Evolutionary conservation across 2,329 filamentous ascomycete species (phyloP), one percentile per base, ranked within the genome.

Genomic region (Penicillium sp.): DNA sequence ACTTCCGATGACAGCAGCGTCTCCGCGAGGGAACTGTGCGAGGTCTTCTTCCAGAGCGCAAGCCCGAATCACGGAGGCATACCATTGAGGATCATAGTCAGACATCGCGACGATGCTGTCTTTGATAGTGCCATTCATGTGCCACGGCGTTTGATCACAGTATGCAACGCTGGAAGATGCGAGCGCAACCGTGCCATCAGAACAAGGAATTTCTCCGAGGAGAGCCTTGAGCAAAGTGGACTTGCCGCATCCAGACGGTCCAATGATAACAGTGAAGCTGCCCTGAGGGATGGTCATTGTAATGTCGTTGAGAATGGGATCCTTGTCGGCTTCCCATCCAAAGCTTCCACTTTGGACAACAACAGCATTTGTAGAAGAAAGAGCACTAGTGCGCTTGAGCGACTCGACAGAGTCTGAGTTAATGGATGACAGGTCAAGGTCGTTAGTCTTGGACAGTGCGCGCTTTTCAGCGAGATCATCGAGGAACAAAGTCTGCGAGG

Each of bases 201-300:
- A 49, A 26, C 65, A 68, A 3, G 73, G 69, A 0, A 75, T 68
- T 55, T 80, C 78, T 25, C 78, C 76, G 0, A 80, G 70, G 16
- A 80, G 62, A 17, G 72, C 70, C 54, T 78, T 77, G 5, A 79
- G 69, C 5, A 83, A 62, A 4, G 79, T 81, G 19, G 80, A 81
- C 56, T 83, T 83, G 4, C 80, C 81, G 56, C 77, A 81, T 5
- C 78, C 80, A 25, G 80, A 77, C 16, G 80, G 79, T 16, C 80
- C 80, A 53, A 81, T 71, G 10, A 82, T 63, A 65, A 81, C 77
- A 26, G 76, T 79, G 46, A 81, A 71, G 55, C 75, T 77, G 35
- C 73, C 72, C 19, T 72, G 72, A 25, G 75, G 69, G 31, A 81
- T 67, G 8, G 61, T 67, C 33, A 80, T 60, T 8, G 70, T 74